A percentile compares a stretch with the other conserved stretches of the same genome.
Evolutionary conservation across 148 eudicot genomes (phyloP).

Genomic region (Dianthus caryophyllus): DNA sequence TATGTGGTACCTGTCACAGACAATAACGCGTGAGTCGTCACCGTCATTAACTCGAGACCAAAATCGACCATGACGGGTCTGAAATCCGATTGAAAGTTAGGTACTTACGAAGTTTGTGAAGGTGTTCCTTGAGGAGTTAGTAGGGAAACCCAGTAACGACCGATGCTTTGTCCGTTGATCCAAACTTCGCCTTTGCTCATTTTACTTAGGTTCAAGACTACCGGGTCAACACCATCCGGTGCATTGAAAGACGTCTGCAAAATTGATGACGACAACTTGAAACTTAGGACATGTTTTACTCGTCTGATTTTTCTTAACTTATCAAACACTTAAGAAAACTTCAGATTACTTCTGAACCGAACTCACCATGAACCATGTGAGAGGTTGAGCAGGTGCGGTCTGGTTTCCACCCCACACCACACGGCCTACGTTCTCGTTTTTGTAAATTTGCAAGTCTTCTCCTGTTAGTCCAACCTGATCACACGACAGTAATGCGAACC

Average conservation of each 20-base stretch:
- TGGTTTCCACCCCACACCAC: conserved; percentile 29
- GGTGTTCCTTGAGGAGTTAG: conserved; percentile 39
- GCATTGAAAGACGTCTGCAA: conserved; percentile 42
- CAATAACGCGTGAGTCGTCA: too few species aligned
- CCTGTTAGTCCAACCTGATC: conserved; percentile 43
- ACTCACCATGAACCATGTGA: conserved; percentile 51
- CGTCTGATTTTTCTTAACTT: too few species aligned
- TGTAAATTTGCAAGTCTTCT: conserved; percentile 35
- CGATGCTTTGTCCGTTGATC: conserved; percentile 62
- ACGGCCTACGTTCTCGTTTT: conserved; percentile 27
- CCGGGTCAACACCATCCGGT: conserved; percentile 42
- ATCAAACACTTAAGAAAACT: too few species aligned
- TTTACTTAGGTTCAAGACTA: conserved; percentile 38
- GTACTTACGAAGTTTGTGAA: conserved; percentile 41
- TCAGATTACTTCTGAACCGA: too few species aligned
- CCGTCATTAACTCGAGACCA: too few species aligned
- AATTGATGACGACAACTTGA: neutral
- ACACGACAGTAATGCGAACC: neutral
- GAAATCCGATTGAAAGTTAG: neutral
- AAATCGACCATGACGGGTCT: neutral
- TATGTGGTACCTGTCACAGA: conserved; percentile 31
- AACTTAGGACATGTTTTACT: neutral
- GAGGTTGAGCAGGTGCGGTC: conserved; percentile 24
- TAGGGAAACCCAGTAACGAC: conserved; percentile 57
- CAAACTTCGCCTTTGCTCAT: conserved; percentile 67